These are phyloP conservation scores for Acanthamoeba sp. DNA, from an alignment of 208 protist species.

Conservation along the genomic window DNA sequence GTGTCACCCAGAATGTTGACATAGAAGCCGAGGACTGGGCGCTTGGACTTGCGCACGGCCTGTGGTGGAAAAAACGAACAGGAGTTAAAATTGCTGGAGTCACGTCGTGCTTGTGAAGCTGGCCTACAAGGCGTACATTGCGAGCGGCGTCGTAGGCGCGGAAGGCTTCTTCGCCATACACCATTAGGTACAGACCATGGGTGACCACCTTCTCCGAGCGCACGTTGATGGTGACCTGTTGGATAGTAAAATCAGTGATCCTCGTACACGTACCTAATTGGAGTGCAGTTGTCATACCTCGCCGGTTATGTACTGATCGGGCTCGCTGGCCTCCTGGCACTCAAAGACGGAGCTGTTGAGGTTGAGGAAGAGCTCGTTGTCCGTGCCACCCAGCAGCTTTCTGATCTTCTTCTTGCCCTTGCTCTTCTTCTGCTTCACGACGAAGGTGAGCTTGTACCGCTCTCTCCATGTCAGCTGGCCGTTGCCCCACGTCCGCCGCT, in stretches of 20 bases:
- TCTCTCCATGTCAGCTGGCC: neutral
- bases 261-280: neutral
- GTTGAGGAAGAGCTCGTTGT: constrained; percentile 56
- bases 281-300: neutral
- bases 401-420: constrained; percentile 60
- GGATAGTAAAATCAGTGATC: neutral
- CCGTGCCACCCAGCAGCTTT: constrained; percentile 2
- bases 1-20: neutral
- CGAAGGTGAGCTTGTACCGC: constrained; percentile 45
- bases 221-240: constrained; percentile 21
- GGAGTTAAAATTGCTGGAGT: too few relatives aligned
- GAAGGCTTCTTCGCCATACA: constrained; percentile 30
- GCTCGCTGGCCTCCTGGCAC: constrained; percentile 17
- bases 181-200: neutral
- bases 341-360: constrained; percentile 7
- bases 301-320: constrained; percentile 8
- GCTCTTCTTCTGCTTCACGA: constrained; percentile 40
- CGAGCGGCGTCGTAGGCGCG: constrained; percentile 5
- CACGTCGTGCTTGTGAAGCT: too few relatives aligned
- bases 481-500: constrained; percentile 21
- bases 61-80: too few relatives aligned
- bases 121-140: neutral
- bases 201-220: constrained; percentile 37
- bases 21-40: neutral
- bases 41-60: neutral